These are phyloP conservation scores for Phanerochaete sordida DNA, from an alignment of 768 basidiomycete species.

Conservation along the genomic window DNA sequence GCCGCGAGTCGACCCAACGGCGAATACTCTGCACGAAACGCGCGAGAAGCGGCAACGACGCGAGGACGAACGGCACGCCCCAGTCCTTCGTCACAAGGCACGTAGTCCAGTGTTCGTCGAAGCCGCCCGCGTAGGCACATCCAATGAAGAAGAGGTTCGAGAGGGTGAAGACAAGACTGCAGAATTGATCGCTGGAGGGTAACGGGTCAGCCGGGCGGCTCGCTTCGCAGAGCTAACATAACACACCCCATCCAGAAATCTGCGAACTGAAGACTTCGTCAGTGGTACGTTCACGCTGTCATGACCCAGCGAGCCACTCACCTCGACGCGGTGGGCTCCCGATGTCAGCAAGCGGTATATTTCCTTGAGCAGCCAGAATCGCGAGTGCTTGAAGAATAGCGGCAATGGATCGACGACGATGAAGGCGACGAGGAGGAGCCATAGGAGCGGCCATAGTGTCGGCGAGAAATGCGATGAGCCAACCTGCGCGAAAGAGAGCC, in stretches of 20 bases:
- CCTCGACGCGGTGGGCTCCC: constrained; percentile 75
- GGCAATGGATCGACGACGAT: constrained; percentile 78
- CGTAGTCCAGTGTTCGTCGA: constrained; percentile 45
- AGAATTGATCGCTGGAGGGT: constrained; percentile 69
- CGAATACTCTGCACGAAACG: constrained; percentile 86
- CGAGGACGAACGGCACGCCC: constrained; percentile 58
- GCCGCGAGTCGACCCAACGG: constrained; percentile 78
- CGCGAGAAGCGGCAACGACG: constrained; percentile 62
- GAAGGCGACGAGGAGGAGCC: constrained; percentile 61
- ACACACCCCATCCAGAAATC: constrained; percentile 89
- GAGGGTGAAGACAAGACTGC: constrained; percentile 73
- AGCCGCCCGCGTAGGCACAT: constrained; percentile 65
- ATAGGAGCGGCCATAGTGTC: constrained; percentile 75
- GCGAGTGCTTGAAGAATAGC: constrained; percentile 53
- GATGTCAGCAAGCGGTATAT: constrained; percentile 61
- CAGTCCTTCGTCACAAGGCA: constrained; percentile 50
- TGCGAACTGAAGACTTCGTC: constrained; percentile 48
- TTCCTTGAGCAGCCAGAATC: constrained; percentile 80
- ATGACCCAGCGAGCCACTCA: constrained; percentile 27
- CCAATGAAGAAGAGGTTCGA: constrained; percentile 69
- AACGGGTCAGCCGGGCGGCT: constrained; percentile 1
- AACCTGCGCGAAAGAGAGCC: constrained; percentile 73
- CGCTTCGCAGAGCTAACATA: not conserved
- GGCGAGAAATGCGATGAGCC: constrained; percentile 56
- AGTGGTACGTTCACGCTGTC: not conserved